These are phyloP conservation scores for Backusella australiensis DNA, from an alignment of 192 early-diverging fungal species.

Conservation along the genomic window DNA sequence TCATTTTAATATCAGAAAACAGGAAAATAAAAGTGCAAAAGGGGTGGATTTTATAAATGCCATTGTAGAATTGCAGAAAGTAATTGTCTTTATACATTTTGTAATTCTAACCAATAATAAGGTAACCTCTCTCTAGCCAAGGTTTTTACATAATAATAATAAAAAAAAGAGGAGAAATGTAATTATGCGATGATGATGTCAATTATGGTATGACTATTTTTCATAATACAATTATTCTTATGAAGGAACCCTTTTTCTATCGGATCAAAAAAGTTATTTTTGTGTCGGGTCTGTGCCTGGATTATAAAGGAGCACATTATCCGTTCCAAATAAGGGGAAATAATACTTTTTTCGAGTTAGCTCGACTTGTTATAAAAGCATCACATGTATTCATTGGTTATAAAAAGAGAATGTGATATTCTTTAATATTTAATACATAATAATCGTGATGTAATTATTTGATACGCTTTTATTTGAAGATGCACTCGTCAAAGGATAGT, in stretches of 20 bases:
- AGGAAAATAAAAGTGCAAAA: neutral
- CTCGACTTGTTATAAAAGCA: neutral
- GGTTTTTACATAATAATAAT: too few relatives aligned
- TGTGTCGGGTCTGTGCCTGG: neutral
- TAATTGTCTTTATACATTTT: neutral
- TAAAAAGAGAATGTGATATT: neutral
- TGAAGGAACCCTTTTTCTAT: neutral
- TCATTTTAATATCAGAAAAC: neutral
- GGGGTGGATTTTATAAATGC: neutral
- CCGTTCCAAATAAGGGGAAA: neutral
- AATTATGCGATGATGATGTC: too few relatives aligned
- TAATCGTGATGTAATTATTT: neutral
- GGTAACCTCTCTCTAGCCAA: too few relatives aligned
- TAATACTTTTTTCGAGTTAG: neutral
- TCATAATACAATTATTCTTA: neutral
- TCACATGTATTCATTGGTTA: neutral
- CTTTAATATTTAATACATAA: neutral
- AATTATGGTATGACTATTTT: neutral
- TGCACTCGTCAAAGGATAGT: too few relatives aligned
- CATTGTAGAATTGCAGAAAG: neutral
- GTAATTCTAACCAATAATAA: neutral
- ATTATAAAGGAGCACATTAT: neutral
- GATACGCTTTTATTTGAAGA: too few relatives aligned
- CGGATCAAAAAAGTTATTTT: neutral
- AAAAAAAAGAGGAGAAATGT: too few relatives aligned